Percentiles rank a stretch among this genome's conserved stretches.
phyloP scores from a whole-genome alignment of 768 basidiomycete genomes.

The Boletellus emodensis region DNA sequence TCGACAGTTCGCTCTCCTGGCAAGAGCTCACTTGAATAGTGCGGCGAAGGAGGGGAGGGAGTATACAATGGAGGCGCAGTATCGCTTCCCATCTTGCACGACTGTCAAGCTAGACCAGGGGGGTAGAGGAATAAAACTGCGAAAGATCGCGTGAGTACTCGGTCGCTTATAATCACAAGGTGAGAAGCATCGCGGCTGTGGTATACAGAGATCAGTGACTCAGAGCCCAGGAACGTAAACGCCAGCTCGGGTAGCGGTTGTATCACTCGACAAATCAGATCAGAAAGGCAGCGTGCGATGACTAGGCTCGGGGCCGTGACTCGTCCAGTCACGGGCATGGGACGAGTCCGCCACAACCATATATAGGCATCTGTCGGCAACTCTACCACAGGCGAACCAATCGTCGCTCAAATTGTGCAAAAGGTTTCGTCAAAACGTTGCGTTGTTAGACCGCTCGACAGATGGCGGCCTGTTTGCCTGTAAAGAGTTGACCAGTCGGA shows the following conservation, averaged over 20 bases:
- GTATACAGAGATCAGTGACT: too few species aligned
- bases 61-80: conserved; percentile 52
- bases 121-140: background rate
- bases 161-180: too few species aligned
- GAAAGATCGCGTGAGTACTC: background rate
- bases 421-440: too few species aligned
- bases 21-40: conserved; percentile 49
- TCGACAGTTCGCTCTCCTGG: conserved; percentile 50
- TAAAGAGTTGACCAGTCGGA: background rate
- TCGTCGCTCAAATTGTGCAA: too few species aligned
- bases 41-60: conserved; percentile 48
- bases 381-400: too few species aligned
- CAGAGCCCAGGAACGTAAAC: too few species aligned
- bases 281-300: background rate
- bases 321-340: background rate
- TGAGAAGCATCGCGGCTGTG: too few species aligned
- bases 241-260: too few species aligned
- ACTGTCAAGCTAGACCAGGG: background rate
- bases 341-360: too few species aligned
- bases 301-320: background rate
- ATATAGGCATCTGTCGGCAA: too few species aligned
- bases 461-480: background rate
- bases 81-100: conserved; percentile 7
- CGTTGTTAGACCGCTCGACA: too few species aligned
- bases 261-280: conserved; percentile 1